Base-by-base conservation (phyloP, 2,329 filamentous ascomycete genomes). In the Exophiala sideris region DNA sequence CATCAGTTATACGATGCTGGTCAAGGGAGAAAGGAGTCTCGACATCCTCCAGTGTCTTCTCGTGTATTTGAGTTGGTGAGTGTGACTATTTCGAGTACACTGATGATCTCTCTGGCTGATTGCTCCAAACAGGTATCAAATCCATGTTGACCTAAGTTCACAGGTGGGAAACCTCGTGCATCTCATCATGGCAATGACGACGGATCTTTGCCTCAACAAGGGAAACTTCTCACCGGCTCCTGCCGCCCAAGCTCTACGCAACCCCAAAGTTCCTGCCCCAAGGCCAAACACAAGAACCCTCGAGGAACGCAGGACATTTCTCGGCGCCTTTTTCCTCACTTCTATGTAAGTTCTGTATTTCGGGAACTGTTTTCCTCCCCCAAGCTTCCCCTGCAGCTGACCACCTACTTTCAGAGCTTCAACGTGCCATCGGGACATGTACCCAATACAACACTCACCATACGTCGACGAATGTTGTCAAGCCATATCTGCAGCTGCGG, bases 381-480 rank as follows among this genome's bases (percentile, higher is more conserved):
- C 42, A 24, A 24, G 5, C 3, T 10, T 45, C 8, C 12, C 16
- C 33, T 32, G 8, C 34, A 14, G 24, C 50, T 52, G 8, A 39
- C 20, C 10, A 45, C 10, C 39, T 45, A 40, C 16, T 14, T 46
- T 11, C 14, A 52, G 50, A 24, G 29, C 40, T 34, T 52, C 50
- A 12, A 45, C 49, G 16, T 65, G 53, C 74, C 77, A 55, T 66
- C 74, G 42, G 71, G 73, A 57, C 11, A 70, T 76, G 4, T 75
- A 81, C 10, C 67, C 78, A 0, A 72, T 79, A 67, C 73, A 70
- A 14, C 82, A 76, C 48, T 78, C 78, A 0, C 68, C 70, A 6
- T 82, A 83, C 51, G 70, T 80, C 1, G 73, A 79, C 10, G 72
- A 77, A 48, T 82, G 79, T 47, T 62, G 81, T 2, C 66, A 66